These are phyloP conservation scores for Xylaria sp. DNA, from an alignment of 2,329 filamentous ascomycete genomes.

Conservation along the genomic window DNA sequence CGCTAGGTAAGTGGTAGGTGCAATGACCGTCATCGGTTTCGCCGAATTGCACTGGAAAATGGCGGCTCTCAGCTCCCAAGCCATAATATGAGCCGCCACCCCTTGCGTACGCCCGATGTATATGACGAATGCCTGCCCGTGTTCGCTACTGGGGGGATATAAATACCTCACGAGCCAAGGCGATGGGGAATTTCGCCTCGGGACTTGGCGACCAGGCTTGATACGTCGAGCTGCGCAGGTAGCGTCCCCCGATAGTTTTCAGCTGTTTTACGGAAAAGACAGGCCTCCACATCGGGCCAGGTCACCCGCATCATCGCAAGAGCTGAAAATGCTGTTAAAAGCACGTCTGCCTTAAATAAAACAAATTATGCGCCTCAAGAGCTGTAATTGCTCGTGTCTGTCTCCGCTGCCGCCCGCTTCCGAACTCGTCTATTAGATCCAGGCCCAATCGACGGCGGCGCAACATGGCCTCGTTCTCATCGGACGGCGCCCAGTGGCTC, in stretches of 20 bases:
- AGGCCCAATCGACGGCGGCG: neutral
- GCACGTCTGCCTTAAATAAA: too few relatives aligned
- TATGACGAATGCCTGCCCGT: neutral
- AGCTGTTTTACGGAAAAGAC: neutral
- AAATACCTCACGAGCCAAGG: neutral
- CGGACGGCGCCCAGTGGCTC: slow-evolving; percentile 2
- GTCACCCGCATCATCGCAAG: neutral
- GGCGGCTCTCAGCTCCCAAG: too few relatives aligned
- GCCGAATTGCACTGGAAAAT: too few relatives aligned
- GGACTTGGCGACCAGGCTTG: neutral
- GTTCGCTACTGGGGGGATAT: neutral
- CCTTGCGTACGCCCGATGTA: too few relatives aligned
- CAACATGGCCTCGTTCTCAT: neutral
- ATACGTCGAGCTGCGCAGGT: neutral
- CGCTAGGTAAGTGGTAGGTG: too few relatives aligned
- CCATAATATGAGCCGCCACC: too few relatives aligned
- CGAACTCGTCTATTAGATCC: neutral
- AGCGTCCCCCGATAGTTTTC: neutral
- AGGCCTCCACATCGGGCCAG: neutral
- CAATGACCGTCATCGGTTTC: too few relatives aligned
- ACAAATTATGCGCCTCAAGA: too few relatives aligned
- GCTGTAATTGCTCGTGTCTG: neutral
- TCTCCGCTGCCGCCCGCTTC: neutral
- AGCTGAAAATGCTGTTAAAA: too few relatives aligned
- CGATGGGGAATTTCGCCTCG: neutral